Conservation (phyloP, 257 asterid genomes). For the Dorcoceras hygrometricum region DNA sequence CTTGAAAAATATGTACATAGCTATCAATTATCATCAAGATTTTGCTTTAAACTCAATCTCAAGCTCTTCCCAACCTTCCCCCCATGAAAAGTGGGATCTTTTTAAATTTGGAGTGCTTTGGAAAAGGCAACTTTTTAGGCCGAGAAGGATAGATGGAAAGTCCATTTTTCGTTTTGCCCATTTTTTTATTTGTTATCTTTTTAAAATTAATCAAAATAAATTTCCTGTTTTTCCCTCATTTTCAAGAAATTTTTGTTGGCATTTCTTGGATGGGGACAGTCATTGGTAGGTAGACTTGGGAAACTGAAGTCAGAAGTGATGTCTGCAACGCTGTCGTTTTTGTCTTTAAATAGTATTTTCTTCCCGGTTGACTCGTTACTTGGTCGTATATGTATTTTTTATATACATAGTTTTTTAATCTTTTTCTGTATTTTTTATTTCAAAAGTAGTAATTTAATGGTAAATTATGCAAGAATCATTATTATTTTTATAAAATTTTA, state of each 20-base stretch:
- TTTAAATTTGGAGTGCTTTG: conserved; percentile 46
- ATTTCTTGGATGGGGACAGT: conserved; percentile 44
- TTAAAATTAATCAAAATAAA: conserved; percentile 11
- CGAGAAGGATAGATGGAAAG: conserved; percentile 28
- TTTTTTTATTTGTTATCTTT: too few species aligned
- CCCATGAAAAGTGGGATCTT: conserved; percentile 42
- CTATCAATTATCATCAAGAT: conserved; percentile 41
- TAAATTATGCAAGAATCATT: too few species aligned
- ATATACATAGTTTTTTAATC: too few species aligned
- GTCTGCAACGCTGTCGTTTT: conserved; percentile 24
- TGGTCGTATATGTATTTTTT: too few species aligned
- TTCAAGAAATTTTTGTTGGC: conserved; percentile 30
- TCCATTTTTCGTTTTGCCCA: conserved; percentile 19
- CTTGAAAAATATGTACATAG: conserved; percentile 14
- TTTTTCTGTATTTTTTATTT: too few species aligned
- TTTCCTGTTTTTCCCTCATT: not conserved
- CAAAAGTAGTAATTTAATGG: too few species aligned
- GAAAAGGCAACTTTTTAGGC: conserved; percentile 48
- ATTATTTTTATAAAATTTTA: too few species aligned
- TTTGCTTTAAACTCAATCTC: conserved; percentile 36
- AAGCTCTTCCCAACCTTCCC: conserved; percentile 17
- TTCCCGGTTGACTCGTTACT: not conserved
- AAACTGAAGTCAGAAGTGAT: conserved; percentile 29
- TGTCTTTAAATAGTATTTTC: not conserved
- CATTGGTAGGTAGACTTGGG: conserved; percentile 39